These are phyloP conservation scores for Hypoxylon sp. DNA, from an alignment of 2,329 filamentous ascomycete genomes.

Conservation along the genomic window DNA sequence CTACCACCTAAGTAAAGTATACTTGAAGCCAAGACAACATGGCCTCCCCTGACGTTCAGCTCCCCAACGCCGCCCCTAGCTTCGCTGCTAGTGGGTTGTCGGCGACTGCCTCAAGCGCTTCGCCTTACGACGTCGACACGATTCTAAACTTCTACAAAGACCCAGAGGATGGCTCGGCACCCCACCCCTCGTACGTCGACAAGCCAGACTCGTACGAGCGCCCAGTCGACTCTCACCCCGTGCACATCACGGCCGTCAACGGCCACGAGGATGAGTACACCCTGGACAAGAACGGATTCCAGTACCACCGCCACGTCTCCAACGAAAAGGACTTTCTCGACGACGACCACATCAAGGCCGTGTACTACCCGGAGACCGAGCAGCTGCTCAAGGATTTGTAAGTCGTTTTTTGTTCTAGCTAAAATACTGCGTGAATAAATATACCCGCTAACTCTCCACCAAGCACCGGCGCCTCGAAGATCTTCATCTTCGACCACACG, in stretches of 20 bases:
- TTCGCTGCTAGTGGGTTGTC: slow-evolving; percentile 28
- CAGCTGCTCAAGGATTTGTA: slow-evolving; percentile 68
- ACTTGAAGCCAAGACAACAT: slow-evolving; percentile 28
- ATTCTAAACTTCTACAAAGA: slow-evolving; percentile 52
- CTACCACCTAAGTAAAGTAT: background rate
- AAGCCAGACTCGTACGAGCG: slow-evolving; percentile 48
- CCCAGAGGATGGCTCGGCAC: slow-evolving; percentile 53
- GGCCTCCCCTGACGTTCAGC: slow-evolving; percentile 43
- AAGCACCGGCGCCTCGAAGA: slow-evolving; percentile 63
- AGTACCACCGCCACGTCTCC: slow-evolving; percentile 44
- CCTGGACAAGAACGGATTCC: slow-evolving; percentile 52
- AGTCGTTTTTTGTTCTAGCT: slow-evolving; percentile 25
- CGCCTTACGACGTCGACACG: slow-evolving; percentile 46
- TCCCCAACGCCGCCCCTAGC: slow-evolving; percentile 34
- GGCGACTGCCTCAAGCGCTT: slow-evolving; percentile 7
- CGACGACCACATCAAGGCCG: slow-evolving; percentile 67
- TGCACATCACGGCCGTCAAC: slow-evolving; percentile 49
- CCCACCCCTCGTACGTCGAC: slow-evolving; percentile 48
- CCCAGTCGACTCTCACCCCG: slow-evolving; percentile 40
- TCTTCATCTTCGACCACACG: slow-evolving; percentile 71
- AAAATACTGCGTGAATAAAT: background rate
- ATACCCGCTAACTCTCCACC: slow-evolving; percentile 1
- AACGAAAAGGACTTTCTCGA: slow-evolving; percentile 55
- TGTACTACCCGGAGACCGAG: slow-evolving; percentile 79
- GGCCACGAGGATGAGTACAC: slow-evolving; percentile 49